These are phyloP conservation scores for Tricharina praecox DNA, from an alignment of 495 filamentous ascomycete genomes.

Conservation along the genomic window DNA sequence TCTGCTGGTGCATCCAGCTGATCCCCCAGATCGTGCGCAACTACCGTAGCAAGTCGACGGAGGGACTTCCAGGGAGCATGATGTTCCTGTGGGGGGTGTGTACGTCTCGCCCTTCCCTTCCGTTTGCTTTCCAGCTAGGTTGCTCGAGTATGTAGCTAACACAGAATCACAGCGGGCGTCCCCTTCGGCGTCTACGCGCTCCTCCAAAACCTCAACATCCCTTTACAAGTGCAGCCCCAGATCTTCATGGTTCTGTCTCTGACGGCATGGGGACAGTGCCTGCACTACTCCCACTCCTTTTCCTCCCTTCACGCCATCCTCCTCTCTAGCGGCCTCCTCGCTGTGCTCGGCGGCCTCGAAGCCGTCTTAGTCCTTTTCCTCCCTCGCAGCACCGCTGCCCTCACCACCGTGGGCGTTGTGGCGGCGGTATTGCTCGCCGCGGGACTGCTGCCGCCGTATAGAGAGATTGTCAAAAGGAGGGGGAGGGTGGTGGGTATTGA, in stretches of 20 bases:
- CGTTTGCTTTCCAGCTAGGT: too few relatives aligned
- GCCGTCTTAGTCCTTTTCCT: conserved; percentile 46
- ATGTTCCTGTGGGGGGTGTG: conserved; percentile 40
- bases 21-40: conserved; percentile 54
- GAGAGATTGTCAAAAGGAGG: conserved; percentile 52
- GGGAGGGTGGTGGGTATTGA: conserved; percentile 56
- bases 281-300: conserved; percentile 30
- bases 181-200: conserved; percentile 33
- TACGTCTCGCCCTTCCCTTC: conserved; percentile 22
- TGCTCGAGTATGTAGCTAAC: neutral
- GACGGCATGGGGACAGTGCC: conserved; percentile 53
- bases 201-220: conserved; percentile 52
- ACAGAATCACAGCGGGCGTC: conserved; percentile 6
- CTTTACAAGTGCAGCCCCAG: conserved; percentile 59
- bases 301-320: conserved; percentile 7
- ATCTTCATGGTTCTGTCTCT: conserved; percentile 47
- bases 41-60: conserved; percentile 50
- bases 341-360: conserved; percentile 42
- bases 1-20: conserved; percentile 40
- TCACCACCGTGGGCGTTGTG: conserved; percentile 45
- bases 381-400: conserved; percentile 32
- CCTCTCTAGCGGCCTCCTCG: conserved; percentile 18
- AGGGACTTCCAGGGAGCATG: conserved; percentile 55
- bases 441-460: conserved; percentile 53
- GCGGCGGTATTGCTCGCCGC: conserved; percentile 42